phyloP scores from a whole-genome alignment of 257 asterid species.

The Nicotiana obtusifolia region DNA sequence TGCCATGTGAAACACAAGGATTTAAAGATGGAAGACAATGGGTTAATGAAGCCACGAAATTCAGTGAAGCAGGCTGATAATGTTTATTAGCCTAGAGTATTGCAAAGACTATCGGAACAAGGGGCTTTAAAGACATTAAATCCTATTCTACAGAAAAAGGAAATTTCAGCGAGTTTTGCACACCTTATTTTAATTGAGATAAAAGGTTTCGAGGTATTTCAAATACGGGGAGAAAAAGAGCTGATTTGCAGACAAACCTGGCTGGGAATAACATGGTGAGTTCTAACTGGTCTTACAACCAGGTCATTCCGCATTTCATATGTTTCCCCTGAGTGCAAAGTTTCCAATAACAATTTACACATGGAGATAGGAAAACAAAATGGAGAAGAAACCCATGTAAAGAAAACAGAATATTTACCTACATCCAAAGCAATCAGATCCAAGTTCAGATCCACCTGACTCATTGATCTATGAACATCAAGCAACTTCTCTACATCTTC shows the following conservation, averaged over 20 bases:
- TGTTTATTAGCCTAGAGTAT: too few relatives aligned
- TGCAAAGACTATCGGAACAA: too few relatives aligned
- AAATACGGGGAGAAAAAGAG: not conserved
- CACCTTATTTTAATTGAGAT: not conserved
- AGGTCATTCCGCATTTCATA: conserved; percentile 97
- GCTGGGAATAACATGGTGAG: conserved; percentile 86
- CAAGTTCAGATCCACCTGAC: conserved; percentile 67
- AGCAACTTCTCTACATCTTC: conserved; percentile 75
- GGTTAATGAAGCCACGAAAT: too few relatives aligned
- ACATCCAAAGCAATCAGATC: conserved; percentile 83
- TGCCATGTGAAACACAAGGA: too few relatives aligned
- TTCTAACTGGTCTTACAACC: conserved; percentile 80
- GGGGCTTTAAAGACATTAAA: too few relatives aligned
- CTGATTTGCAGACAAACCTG: conserved; percentile 44
- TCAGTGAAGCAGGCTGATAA: too few relatives aligned
- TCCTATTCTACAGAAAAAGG: not conserved
- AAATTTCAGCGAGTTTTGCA: not conserved
- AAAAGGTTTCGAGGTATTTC: not conserved
- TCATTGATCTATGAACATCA: conserved; percentile 75
- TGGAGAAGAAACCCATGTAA: not conserved
- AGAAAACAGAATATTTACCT: conserved; percentile 40
- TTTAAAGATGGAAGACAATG: too few relatives aligned
- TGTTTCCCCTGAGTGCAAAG: conserved; percentile 69
- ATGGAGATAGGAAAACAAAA: conserved; percentile 10
- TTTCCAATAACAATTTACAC: conserved; percentile 7